phyloP scores from a whole-genome alignment of 192 early-diverging fungal species.

The Umbelopsis vinacea region DNA sequence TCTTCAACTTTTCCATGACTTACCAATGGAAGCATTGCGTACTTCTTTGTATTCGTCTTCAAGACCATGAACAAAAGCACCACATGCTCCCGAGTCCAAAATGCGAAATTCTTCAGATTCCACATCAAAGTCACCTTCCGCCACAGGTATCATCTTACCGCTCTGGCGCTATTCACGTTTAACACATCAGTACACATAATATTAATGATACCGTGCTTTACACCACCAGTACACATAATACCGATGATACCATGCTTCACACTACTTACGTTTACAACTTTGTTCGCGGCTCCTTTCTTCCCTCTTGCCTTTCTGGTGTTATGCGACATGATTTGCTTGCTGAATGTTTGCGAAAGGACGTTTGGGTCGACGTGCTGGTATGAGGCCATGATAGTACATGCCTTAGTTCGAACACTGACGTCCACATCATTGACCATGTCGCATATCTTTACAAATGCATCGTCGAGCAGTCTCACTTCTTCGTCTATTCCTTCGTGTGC shows the following conservation, averaged over 20 bases:
- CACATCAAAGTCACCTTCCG: slow-evolving; percentile 71
- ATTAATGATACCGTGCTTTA: background rate
- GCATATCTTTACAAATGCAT: slow-evolving; percentile 82
- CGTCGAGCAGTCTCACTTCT: slow-evolving; percentile 48
- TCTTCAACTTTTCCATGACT: background rate
- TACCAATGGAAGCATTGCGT: slow-evolving; percentile 84
- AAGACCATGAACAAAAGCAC: slow-evolving; percentile 94
- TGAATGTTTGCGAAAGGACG: slow-evolving; percentile 74
- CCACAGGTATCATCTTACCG: slow-evolving; percentile 31
- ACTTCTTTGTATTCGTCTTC: slow-evolving; percentile 96
- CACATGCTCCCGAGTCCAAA: slow-evolving; percentile 83
- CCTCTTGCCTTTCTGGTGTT: slow-evolving; percentile 46
- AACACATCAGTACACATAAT: background rate
- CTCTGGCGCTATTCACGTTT: slow-evolving; percentile 12
- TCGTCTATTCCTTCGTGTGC: slow-evolving; percentile 36
- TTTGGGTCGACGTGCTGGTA: slow-evolving; percentile 63
- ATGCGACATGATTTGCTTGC: slow-evolving; percentile 79
- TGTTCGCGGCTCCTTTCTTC: slow-evolving; percentile 30
- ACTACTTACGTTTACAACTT: slow-evolving; percentile 28
- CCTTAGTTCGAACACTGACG: slow-evolving; percentile 72
- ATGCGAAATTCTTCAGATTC: slow-evolving; percentile 69
- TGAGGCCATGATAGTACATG: slow-evolving; percentile 68
- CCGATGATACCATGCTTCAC: background rate
- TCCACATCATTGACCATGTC: slow-evolving; percentile 82
- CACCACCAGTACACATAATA: background rate